Evolutionary conservation across 805 yeast species (phyloP).

Genomic region (Priceomyces haplophilus): DNA sequence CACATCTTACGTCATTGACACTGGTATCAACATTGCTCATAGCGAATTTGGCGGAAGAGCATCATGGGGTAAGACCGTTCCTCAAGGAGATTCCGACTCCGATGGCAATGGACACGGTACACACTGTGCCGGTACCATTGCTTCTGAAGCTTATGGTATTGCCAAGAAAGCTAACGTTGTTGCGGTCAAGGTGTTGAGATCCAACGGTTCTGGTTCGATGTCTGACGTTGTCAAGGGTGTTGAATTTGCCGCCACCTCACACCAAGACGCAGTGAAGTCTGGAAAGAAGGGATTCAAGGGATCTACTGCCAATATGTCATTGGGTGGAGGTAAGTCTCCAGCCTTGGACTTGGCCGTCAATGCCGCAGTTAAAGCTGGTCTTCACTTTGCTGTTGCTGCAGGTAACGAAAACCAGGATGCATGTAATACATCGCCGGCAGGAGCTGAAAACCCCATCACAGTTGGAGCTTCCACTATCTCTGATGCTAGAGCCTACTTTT

Average conservation of each 20-base stretch:
- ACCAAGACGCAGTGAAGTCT: slow-evolving; percentile 50
- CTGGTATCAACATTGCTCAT: slow-evolving; percentile 78
- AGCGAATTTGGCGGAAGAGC: slow-evolving; percentile 83
- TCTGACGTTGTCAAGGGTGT: slow-evolving; percentile 83
- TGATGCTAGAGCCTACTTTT: slow-evolving; percentile 90
- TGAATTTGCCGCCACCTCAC: slow-evolving; percentile 77
- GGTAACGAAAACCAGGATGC: slow-evolving; percentile 95
- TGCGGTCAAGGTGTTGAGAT: slow-evolving; percentile 80
- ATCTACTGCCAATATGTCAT: slow-evolving; percentile 87
- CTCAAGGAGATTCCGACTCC: slow-evolving; percentile 61
- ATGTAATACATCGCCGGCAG: slow-evolving; percentile 88
- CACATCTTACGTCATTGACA: slow-evolving; percentile 83
- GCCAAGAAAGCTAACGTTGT: slow-evolving; percentile 77
- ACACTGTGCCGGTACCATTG: slow-evolving; percentile 96
- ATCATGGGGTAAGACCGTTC: slow-evolving; percentile 79
- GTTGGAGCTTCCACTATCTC: slow-evolving; percentile 93
- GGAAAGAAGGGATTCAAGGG: slow-evolving; percentile 71
- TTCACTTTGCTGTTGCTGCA: slow-evolving; percentile 94
- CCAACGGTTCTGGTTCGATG: slow-evolving; percentile 81
- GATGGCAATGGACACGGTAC: slow-evolving; percentile 96
- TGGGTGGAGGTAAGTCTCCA: slow-evolving; percentile 90
- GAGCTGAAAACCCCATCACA: slow-evolving; percentile 78
- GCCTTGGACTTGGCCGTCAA: slow-evolving; percentile 84
- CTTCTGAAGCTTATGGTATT: slow-evolving; percentile 74
- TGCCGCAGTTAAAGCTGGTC: slow-evolving; percentile 84